Percentiles rank a stretch among this genome's conserved stretches.
phyloP scores from a whole-genome alignment of 176 grass and related monocot genomes.

The Pharus latifolius region DNA sequence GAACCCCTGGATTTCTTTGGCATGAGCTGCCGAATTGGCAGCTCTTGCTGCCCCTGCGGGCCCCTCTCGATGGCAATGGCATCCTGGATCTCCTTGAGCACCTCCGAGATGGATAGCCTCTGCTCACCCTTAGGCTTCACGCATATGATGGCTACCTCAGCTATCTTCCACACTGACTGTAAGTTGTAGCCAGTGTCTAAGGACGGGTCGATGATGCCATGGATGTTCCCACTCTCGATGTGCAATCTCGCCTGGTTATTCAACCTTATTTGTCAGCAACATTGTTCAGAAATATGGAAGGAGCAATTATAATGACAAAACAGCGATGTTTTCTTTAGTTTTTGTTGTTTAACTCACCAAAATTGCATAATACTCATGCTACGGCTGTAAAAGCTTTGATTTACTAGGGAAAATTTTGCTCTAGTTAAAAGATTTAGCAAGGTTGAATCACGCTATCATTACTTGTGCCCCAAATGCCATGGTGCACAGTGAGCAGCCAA shows the following conservation, averaged over 20 bases:
- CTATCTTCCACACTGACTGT: slow-evolving; percentile 91
- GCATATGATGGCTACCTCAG: slow-evolving; percentile 65
- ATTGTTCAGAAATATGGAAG: too few relatives aligned
- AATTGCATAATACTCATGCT: too few relatives aligned
- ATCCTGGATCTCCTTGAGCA: slow-evolving; percentile 94
- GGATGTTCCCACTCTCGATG: slow-evolving; percentile 82
- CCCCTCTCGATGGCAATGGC: slow-evolving; percentile 62
- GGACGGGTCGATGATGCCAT: slow-evolving; percentile 51
- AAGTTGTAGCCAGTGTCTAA: slow-evolving; percentile 44
- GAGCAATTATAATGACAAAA: too few relatives aligned
- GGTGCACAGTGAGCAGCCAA: too few relatives aligned
- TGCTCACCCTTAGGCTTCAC: slow-evolving; percentile 58
- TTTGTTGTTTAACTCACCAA: too few relatives aligned
- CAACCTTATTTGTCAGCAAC: neutral
- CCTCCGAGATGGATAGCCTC: slow-evolving; percentile 66
- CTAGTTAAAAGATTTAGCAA: too few relatives aligned
- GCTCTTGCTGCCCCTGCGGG: slow-evolving; percentile 8
- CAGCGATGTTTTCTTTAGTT: too few relatives aligned
- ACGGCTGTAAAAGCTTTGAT: too few relatives aligned
- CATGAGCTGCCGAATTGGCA: slow-evolving; percentile 11
- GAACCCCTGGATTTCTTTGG: slow-evolving; percentile 34
- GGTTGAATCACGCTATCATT: too few relatives aligned
- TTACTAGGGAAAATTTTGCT: too few relatives aligned
- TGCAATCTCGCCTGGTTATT: slow-evolving; percentile 57
- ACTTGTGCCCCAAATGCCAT: too few relatives aligned